These are phyloP conservation scores for Amborella trichopoda DNA, from an alignment of 164 flowering plant genomes.

Conservation along the genomic window DNA sequence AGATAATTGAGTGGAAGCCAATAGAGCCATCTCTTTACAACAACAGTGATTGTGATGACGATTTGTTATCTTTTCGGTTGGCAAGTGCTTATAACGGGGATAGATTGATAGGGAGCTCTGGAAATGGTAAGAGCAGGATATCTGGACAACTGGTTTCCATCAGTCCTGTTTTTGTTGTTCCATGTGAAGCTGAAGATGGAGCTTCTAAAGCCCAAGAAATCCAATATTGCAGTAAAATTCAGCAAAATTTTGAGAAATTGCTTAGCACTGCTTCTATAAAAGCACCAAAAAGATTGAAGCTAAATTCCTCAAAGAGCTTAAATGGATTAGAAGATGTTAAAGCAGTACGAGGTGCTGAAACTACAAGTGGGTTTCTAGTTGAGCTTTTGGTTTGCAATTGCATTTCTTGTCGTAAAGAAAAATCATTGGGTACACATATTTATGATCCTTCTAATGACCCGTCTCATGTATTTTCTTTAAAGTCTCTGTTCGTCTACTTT, in stretches of 20 bases:
- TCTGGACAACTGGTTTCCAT: slow-evolving; percentile 27
- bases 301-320: no score
- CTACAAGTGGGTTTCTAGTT: slow-evolving; percentile 47
- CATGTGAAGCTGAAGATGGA: slow-evolving; percentile 25
- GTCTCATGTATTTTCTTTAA: no score
- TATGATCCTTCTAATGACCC: no score
- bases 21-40: slow-evolving; percentile 7
- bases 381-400: slow-evolving; percentile 52
- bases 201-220: no score
- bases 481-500: slow-evolving; percentile 34
- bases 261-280: no score
- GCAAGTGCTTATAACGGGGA: no score
- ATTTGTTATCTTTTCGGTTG: no score
- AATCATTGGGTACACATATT: slow-evolving; percentile 1
- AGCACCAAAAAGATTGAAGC: no score
- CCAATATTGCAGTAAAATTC: no score
- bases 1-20: slow-evolving; percentile 60
- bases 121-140: neutral
- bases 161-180: slow-evolving; percentile 54
- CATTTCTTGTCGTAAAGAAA: slow-evolving; percentile 28
- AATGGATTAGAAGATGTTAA: no score
- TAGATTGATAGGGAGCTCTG: no score
- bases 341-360: neutral
- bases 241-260: no score
- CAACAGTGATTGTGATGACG: slow-evolving; percentile 9